Evolutionary conservation across 176 grass and related monocot genomes (phyloP), one percentile per base, ranked within the genome.

Genomic region (Carex parvula): DNA sequence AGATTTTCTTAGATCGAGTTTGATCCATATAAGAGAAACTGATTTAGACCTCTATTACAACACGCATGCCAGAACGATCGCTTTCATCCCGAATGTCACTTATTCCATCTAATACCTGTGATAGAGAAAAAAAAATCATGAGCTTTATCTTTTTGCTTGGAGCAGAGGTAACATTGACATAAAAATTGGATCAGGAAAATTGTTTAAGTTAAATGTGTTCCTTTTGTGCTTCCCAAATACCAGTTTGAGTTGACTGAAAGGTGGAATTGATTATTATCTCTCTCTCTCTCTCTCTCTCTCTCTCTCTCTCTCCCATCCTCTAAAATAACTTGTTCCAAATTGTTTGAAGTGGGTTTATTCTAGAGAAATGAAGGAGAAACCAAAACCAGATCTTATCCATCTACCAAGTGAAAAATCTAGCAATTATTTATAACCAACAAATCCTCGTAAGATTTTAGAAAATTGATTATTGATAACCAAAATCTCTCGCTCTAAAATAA

Each of bases 31-130:
- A 86, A 79, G 24, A 77, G n/a, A 44, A 83, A 20, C 3, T 21
- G 85, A 50, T 48, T 86, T 88, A 55, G 74, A 98, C 95, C 95
- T 98, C 95, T 66, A 98, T 93, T 37, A 98, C 95, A 83, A 98
- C 89, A 68, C 95, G 95, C 95, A 98, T 98, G 79, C 95, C 95
- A 93, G 82, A 84, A 41, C 92, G 92, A 64, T 98, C 95, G 16
- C 95, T 98, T 87, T 98, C 95, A 85, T 98, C 95, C 60, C 95
- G 84, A 83, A 98, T 98, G 85, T 98, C 95, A 88, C 86, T 98
- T 46, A 98, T 98, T 64, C 95, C 95, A 84, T 98, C 95, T 75
- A 98, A 85, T 64, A 91, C 87, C 95, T 98, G 86, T 14, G 81
- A 8, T 33, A 61, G 62, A 84, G 72, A 84, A 82, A 79, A 58